Base-by-base conservation (phyloP, 345 rosid genomes). In the Linum tenue region DNA sequence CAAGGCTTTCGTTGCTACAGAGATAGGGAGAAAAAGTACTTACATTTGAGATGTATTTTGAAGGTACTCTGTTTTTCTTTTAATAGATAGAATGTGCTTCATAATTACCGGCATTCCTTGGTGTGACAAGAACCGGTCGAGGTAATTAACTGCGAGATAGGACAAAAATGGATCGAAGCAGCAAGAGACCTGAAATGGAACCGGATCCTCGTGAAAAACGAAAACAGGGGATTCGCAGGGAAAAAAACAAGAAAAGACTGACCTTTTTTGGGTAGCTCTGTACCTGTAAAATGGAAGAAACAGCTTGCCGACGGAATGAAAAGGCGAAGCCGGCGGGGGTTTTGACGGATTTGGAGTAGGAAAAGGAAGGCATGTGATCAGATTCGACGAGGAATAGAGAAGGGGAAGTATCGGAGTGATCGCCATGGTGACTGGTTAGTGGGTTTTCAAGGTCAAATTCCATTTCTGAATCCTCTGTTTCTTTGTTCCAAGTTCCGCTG, bases 91-190 rank as follows among this genome's bases (percentile, higher is more conserved):
- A 39, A 17, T 7, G 44, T 44, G 42, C 31, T 22, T 5, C 43
- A 3, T 37, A 35, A 16, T 76, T 85, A 90, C 97, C 82, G 63
- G 84, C 55, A 77, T 76, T 67, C 60, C 81, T 75, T 81, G 87
- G 71, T 69, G 77, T 4, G 91, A 85, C 59, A 91, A 60, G 79
- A 86, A 88, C 67, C 97, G 83, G 76, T 91, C 97, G 40, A 91
- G 78, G 73, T 91, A 91, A 75, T 88, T 91, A 22, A 81, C 78
- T 9, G 96, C 92, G 48, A 91, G 92, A 75, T 86, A 91, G 51
- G 86, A 69, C 58, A 82, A 36, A 67, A 76, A 73, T 5, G 84
- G 84, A 56, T 81, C 85, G 55, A 67, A 69, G 56, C 64, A 48
- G 66, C 73, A 48, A 68, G 76, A 79, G 53, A 78, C 56, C 90